Conservation (phyloP, 345 rosid species). For the Bretschneidera sinensis region DNA sequence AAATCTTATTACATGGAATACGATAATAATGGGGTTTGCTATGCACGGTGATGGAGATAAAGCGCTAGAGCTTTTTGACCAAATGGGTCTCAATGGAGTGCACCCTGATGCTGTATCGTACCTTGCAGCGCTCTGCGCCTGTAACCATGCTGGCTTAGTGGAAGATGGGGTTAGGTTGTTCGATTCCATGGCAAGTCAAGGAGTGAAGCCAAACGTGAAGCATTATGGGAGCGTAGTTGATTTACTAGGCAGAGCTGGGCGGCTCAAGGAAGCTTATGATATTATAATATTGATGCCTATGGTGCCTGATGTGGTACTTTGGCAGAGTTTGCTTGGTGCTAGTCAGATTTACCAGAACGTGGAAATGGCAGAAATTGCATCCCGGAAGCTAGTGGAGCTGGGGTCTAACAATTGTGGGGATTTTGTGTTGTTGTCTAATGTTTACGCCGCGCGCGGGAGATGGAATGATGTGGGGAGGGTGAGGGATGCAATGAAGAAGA, state of each 20-base stretch:
- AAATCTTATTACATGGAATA: conserved; percentile 77
- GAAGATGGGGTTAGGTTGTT: conserved; percentile 60
- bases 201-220: no score
- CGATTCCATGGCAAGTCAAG: conserved; percentile 44
- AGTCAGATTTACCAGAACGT: conserved; percentile 58
- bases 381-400: conserved; percentile 59
- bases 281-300: conserved; percentile 56
- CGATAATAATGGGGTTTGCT: conserved; percentile 85
- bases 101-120: conserved; percentile 63
- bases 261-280: conserved; percentile 60
- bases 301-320: conserved; percentile 62
- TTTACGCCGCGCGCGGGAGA: conserved; percentile 71
- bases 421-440: conserved; percentile 68
- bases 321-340: conserved; percentile 87
- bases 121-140: conserved; percentile 60
- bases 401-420: conserved; percentile 72
- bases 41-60: conserved; percentile 64
- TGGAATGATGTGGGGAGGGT: conserved; percentile 82
- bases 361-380: conserved; percentile 74
- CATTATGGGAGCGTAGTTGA: conserved; percentile 81
- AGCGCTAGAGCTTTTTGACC: conserved; percentile 59
- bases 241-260: conserved; percentile 75
- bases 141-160: conserved; percentile 83
- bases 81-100: conserved; percentile 39
- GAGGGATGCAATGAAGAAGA: conserved; percentile 66